phyloP scores from a whole-genome alignment of 176 grass and related monocot genomes.

The Microstegium vimineum region DNA sequence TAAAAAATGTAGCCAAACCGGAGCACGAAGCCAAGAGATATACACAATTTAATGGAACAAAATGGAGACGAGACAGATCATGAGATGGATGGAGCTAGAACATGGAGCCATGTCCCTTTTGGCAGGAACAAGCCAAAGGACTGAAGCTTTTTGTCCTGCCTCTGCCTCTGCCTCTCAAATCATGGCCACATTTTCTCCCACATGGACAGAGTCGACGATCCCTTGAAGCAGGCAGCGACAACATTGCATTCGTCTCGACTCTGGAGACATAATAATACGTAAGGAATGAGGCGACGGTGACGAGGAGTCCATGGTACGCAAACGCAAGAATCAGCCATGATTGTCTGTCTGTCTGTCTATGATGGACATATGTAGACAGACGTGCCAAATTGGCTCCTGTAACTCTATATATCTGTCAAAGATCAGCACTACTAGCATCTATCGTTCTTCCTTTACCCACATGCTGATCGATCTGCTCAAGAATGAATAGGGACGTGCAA shows the following conservation, averaged over 20 bases:
- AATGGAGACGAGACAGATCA: neutral
- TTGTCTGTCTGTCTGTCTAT: neutral
- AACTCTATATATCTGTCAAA: neutral
- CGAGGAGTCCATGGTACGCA: neutral
- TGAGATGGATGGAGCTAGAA: neutral
- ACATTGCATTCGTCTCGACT: neutral
- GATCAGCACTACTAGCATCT: neutral
- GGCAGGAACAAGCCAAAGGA: constrained; percentile 20
- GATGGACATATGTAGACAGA: neutral
- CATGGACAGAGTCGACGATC: neutral
- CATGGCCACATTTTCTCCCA: constrained; percentile 11
- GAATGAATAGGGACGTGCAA: neutral
- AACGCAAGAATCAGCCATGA: neutral
- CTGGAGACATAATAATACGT: neutral
- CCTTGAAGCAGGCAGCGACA: neutral
- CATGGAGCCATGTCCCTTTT: constrained; percentile 13
- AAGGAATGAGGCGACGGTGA: neutral
- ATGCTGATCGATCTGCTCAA: neutral
- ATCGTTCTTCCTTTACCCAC: neutral
- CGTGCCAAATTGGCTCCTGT: neutral
- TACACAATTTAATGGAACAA: neutral
- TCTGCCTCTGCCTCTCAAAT: neutral
- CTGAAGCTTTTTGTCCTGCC: constrained; percentile 3
- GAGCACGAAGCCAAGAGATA: neutral
- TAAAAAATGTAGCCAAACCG: too few relatives aligned